Evolutionary conservation across 2,329 filamentous ascomycete genomes (phyloP), one percentile per base, ranked within the genome.

Genomic region (Monilinia laxa): DNA sequence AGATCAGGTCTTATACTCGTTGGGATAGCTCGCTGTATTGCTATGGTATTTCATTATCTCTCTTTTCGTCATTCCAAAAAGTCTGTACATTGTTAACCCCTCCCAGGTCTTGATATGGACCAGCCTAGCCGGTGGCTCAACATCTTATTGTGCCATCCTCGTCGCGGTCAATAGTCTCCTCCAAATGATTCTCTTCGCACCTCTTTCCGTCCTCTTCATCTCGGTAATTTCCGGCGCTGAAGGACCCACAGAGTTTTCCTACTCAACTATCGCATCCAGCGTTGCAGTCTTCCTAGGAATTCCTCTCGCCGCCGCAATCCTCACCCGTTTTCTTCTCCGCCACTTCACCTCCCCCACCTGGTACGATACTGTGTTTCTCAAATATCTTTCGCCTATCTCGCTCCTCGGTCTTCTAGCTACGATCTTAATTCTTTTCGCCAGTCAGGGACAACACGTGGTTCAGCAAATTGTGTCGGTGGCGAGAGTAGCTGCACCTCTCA

Each of bases 251-350:
- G 55, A 73, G 23, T 78, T 87, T 20, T 77, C 83, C 0, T 96
- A 95, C 77, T 77, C 82, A 0, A 82, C 84, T 0, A 91, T 93
- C 1, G 92, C 93, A 14, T 89, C 87, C 56, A 93, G 90, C 68
- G 92, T 97, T 0, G 92, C 85, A 0, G 90, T 92, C 1, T 97
- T 96, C 74, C 82, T 97, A 1, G 92, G 90, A 0, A 93, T 97
- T 25, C 93, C 93, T 0, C 83, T 97, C 0, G 91, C 82, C 1
- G 91, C 90, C 0, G 92, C 93, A 0, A 82, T 96, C 40, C n/a
- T 93, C 3, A 95, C 92, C 0, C 84, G 93, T 0, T 81, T 93
- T 68, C 73, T 76, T 0, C 77, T 96, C 7, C 84, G 87, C 3
- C 78, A 74, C 0, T 53, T 87, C 0, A 76, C 84, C 4, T 85